Conservation (phyloP, 2,329 filamentous ascomycete genomes). For the Calonectria henricotiae region DNA sequence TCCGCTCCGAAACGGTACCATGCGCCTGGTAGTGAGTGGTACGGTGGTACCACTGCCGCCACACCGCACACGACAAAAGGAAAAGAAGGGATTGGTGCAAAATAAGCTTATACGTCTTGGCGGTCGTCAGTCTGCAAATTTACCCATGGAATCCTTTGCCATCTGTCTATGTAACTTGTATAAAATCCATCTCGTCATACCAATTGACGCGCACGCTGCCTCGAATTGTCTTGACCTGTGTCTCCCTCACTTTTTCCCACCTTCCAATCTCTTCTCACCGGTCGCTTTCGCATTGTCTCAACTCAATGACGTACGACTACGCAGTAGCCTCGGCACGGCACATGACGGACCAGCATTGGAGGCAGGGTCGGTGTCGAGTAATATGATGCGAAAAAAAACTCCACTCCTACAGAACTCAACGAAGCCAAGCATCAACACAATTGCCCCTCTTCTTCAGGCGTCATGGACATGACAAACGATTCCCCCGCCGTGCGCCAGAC, state of each 20-base stretch:
- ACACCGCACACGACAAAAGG: not conserved
- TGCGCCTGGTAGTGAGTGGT: not conserved
- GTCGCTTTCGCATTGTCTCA: not conserved
- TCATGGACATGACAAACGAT: not conserved
- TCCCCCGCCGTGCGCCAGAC: slow-evolving; percentile 8
- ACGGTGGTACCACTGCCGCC: not conserved
- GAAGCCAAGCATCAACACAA: not conserved
- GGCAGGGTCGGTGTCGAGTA: slow-evolving; percentile 15
- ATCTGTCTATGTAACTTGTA: not conserved
- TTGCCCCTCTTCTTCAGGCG: not conserved
- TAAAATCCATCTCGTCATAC: not conserved
- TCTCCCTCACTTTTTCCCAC: not conserved
- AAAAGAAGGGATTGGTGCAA: slow-evolving; percentile 2
- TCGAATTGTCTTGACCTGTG: not conserved
- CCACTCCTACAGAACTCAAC: slow-evolving; percentile 15
- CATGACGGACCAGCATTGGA: slow-evolving; percentile 18
- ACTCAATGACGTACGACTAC: slow-evolving; percentile 17
- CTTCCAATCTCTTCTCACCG: not conserved
- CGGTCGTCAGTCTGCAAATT: not conserved
- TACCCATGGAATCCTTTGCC: not conserved
- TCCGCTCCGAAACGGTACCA: not conserved
- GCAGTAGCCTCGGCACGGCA: slow-evolving; percentile 21
- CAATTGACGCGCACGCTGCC: not conserved
- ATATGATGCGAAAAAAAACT: slow-evolving; percentile 8
- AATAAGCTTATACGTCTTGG: slow-evolving; percentile 19